A percentile compares a stretch with the other conserved stretches of the same genome.
These are phyloP conservation scores for Ophiostoma triangulosporum DNA, from an alignment of 2,329 filamentous ascomycete genomes.

Conservation along the genomic window DNA sequence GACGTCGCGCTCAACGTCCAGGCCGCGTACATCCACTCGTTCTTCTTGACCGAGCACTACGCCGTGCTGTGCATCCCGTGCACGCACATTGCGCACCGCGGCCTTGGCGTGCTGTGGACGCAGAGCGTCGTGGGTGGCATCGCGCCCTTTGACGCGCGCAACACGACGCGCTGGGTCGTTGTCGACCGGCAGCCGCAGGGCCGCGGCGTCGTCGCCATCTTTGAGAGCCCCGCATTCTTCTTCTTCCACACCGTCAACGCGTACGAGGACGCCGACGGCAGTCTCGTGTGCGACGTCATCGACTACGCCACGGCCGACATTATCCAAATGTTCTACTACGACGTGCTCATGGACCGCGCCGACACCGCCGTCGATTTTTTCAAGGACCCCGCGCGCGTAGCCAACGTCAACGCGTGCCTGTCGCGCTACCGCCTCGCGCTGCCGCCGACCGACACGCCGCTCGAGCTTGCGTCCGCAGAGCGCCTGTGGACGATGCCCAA, in stretches of 20 bases:
- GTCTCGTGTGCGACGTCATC: slow-evolving; percentile 53
- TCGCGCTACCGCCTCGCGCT: slow-evolving; percentile 24
- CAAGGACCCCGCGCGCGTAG: slow-evolving; percentile 26
- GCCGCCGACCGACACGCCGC: not conserved
- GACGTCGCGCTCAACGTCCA: slow-evolving; percentile 12
- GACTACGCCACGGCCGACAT: slow-evolving; percentile 52
- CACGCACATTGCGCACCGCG: slow-evolving; percentile 43
- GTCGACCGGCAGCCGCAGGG: slow-evolving; percentile 49
- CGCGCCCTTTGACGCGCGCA: slow-evolving; percentile 42
- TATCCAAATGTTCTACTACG: slow-evolving; percentile 54
- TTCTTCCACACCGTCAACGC: slow-evolving; percentile 71
- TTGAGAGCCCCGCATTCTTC: slow-evolving; percentile 56
- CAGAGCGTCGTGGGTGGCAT: slow-evolving; percentile 58
- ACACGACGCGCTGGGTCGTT: slow-evolving; percentile 56
- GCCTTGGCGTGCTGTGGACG: slow-evolving; percentile 48
- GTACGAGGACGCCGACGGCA: slow-evolving; percentile 48
- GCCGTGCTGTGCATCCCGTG: slow-evolving; percentile 63
- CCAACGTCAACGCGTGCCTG: slow-evolving; percentile 25
- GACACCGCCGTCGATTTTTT: slow-evolving; percentile 30
- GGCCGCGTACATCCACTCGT: slow-evolving; percentile 69
- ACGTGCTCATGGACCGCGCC: slow-evolving; percentile 45
- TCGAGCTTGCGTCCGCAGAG: slow-evolving; percentile 12
- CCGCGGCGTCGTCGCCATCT: slow-evolving; percentile 48
- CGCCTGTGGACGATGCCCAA: slow-evolving; percentile 33
- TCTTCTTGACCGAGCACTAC: slow-evolving; percentile 59